phyloP scores from a whole-genome alignment of 176 grass and related monocot species.

The Zea luxurians region DNA sequence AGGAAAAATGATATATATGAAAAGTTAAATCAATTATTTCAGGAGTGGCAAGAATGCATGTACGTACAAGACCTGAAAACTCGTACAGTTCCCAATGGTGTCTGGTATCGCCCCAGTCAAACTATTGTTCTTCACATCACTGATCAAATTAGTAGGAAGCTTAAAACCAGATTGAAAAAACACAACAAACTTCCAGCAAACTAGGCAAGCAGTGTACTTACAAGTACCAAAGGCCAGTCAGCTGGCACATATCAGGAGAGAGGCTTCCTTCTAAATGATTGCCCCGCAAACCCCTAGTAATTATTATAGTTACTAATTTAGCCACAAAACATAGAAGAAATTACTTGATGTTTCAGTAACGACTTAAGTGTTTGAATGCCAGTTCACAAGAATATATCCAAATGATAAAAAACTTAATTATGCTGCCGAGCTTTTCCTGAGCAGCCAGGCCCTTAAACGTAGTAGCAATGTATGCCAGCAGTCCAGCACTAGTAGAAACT shows the following conservation, averaged over 20 bases:
- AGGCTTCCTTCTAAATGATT: constrained; percentile 84
- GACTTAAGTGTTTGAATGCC: background rate
- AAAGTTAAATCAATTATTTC: background rate
- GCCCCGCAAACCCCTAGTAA: constrained; percentile 71
- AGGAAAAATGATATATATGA: constrained; percentile 8
- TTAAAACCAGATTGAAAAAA: constrained; percentile 4
- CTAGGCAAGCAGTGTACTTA: constrained; percentile 39
- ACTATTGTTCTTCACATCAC: constrained; percentile 96
- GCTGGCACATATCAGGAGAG: constrained; percentile 87
- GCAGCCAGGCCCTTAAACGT: background rate
- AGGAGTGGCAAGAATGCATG: background rate
- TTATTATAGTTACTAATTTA: background rate
- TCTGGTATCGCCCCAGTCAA: constrained; percentile 78
- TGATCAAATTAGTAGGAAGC: constrained; percentile 23
- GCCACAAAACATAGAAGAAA: constrained; percentile 1
- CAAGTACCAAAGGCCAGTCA: constrained; percentile 99
- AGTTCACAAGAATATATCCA: too few relatives aligned
- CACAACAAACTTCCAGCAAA: background rate
- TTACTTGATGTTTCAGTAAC: background rate
- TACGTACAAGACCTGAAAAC: constrained; percentile 99
- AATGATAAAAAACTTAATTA: background rate
- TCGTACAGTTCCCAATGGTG: constrained; percentile 92
- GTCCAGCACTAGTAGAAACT: background rate
- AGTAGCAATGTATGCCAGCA: constrained; percentile 16
- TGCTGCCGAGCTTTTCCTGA: background rate